Conservation (phyloP, 169 alveolate species). For the Plasmodium chabaudi region DNA sequence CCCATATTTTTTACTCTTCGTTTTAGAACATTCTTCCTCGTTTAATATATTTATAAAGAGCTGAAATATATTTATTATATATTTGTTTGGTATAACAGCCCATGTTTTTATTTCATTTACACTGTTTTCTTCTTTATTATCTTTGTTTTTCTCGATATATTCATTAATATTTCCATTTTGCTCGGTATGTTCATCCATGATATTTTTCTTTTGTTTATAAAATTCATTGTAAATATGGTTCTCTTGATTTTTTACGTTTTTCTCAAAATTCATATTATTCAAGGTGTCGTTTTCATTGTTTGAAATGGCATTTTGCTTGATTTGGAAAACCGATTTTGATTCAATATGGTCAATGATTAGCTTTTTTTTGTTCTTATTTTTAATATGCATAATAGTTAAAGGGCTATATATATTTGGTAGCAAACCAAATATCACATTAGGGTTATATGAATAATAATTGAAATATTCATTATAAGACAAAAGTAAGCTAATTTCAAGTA, state of each 20-base stretch:
- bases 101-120: conserved; percentile 40
- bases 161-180: not conserved
- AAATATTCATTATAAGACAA: conserved; percentile 52
- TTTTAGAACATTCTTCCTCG: conserved; percentile 28
- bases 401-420: conserved; percentile 38
- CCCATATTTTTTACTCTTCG: conserved; percentile 42
- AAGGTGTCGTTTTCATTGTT: not conserved
- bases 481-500: conserved; percentile 34
- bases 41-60: conserved; percentile 44
- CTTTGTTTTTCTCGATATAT: not conserved
- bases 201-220: not conserved
- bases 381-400: conserved; percentile 15
- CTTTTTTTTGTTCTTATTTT: not conserved
- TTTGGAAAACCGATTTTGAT: not conserved
- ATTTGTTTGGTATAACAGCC: conserved; percentile 60
- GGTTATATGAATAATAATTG: conserved; percentile 41
- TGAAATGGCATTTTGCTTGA: not conserved
- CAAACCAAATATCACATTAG: conserved; percentile 57
- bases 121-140: conserved; percentile 15
- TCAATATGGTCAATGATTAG: not conserved
- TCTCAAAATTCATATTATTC: not conserved
- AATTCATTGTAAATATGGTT: not conserved
- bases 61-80: conserved; percentile 42
- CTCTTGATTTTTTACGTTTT: not conserved
- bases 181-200: not conserved